Evolutionary conservation across 192 early-diverging fungal species (phyloP).

Genomic region (Backusella parvicylindrica): DNA sequence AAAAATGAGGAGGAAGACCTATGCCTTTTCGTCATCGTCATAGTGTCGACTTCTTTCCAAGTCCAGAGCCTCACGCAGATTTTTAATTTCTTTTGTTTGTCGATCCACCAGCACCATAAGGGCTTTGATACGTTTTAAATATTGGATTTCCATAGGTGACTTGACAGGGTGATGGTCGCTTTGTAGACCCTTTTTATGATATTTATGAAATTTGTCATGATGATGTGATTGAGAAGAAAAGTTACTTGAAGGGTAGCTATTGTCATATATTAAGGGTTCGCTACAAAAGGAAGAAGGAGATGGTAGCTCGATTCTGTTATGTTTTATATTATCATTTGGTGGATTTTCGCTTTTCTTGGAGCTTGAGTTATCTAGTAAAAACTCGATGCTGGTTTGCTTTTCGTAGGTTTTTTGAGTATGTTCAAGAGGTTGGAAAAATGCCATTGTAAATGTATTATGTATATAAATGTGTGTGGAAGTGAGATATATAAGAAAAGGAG

Average conservation of each 20-base stretch:
- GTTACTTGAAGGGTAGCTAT: neutral
- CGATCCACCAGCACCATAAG: neutral
- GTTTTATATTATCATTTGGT: neutral
- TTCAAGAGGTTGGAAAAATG: neutral
- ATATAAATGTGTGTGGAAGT: neutral
- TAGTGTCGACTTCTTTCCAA: neutral
- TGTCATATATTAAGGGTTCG: conserved; percentile 3
- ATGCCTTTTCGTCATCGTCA: neutral
- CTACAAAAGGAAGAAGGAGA: conserved; percentile 1
- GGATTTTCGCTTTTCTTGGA: neutral
- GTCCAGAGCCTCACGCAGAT: neutral
- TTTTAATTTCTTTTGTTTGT: neutral
- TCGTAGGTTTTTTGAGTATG: conserved; percentile 5
- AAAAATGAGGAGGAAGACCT: neutral
- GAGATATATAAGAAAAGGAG: too few species aligned
- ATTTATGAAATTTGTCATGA: neutral
- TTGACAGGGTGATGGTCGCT: neutral
- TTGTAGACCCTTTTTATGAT: neutral
- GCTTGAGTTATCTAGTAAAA: neutral
- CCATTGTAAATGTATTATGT: neutral
- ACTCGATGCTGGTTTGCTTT: neutral
- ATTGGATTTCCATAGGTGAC: conserved; percentile 1
- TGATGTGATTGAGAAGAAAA: neutral
- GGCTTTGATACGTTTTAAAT: conserved; percentile 1
- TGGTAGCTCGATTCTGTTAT: neutral